Base-by-base conservation (phyloP, 208 protist genomes). In the Wallacemonas collosoma region DNA sequence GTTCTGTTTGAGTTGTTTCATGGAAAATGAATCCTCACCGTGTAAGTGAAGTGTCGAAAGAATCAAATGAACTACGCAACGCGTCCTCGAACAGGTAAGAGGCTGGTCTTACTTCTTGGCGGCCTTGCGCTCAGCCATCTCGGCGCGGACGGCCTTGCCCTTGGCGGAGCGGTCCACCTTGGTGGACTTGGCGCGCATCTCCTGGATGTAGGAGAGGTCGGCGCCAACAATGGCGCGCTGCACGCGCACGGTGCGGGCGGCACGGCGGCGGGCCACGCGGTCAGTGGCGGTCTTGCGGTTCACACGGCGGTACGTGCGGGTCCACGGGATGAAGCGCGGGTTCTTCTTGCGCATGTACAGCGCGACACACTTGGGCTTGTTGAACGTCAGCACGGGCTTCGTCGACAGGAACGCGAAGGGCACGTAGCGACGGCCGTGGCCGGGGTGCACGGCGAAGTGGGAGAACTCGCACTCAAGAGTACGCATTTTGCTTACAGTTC, bases 271-370 rank as follows among this genome's bases (percentile, higher is more conserved):
- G 58, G 71, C 74, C 41, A 93, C 88, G 83, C 88, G 88, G 86
- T 94, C 88, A 17, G 87, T 89, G 62, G 86, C 88, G 74, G 84
- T 92, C 90, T 98, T 98, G 88, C 93, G 93, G 88, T 96, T 87
- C 60, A 96, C 91, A 75, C 91, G 89, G 77, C 94, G 92, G 93
- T 96, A 98, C 75, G 93, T 93, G 83, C 90, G 88, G 78, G 94
- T 98, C 94, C 94, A 98, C 73, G 83, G 81, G 68, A 98, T 68
- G 82, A 95, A 95, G 73, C 93, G 90, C 65, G 94, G 93, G 90
- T 98, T 98, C 91, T 97, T 98, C 91, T 98, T 98, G 82, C 90
- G 89, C 87, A 94, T 91, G 91, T 95, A 98, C 82, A 97, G 78
- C 47, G 81, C 90, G 65, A 93, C 89, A 86, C 92, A 95, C 89